Evolutionary conservation across 148 eudicot genomes (phyloP), one percentile per base, ranked within the genome.

Genomic region (Silene latifolia): DNA sequence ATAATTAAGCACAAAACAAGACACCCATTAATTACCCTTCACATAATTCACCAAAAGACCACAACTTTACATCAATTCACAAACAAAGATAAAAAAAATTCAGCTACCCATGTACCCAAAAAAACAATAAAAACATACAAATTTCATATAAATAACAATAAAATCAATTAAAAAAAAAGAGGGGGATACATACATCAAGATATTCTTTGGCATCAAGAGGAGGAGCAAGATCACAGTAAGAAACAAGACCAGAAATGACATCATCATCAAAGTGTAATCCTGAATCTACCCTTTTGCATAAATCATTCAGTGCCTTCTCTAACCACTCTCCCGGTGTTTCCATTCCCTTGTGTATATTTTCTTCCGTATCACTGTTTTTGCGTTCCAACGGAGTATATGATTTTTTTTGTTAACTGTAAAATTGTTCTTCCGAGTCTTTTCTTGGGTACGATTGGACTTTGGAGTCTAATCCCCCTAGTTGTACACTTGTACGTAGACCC

Each of bases 141-240:
- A 51, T 9, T 10, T 17, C 5, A 27, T 1, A 21, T 21, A 35
- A 74, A 3, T 0, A 15, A 15, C 0, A 27, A 7, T 1, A 8
- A 8, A 10, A 68, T 25, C 4, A 11, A 46, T 15, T 3, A 12
- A 48, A 21, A 44, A 21, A 27, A 10, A 2, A 51, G 27, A 18
- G 2, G 15, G 44, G 15, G 19, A 32, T 19, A 67, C 24, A 70
- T 88, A 95, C 99, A 76, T 92, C 94, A 56, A 95, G 99, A 82
- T 92, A 96, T 69, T 92, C 99, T 82, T 96, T 90, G 78, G 99
- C 99, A 73, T 92, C 97, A 48, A 88, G 82, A 17, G 98, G 98
- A 70, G 99, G 83, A 70, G 99, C 99, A 42, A 89, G 81, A 53
- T 92, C 89, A 48, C 99, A 96, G 77, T 96, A 96, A 51, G 99